A percentile compares a stretch with the other conserved stretches of the same genome.
phyloP scores from a whole-genome alignment of 345 rosid species.

The Heritiera fomes region DNA sequence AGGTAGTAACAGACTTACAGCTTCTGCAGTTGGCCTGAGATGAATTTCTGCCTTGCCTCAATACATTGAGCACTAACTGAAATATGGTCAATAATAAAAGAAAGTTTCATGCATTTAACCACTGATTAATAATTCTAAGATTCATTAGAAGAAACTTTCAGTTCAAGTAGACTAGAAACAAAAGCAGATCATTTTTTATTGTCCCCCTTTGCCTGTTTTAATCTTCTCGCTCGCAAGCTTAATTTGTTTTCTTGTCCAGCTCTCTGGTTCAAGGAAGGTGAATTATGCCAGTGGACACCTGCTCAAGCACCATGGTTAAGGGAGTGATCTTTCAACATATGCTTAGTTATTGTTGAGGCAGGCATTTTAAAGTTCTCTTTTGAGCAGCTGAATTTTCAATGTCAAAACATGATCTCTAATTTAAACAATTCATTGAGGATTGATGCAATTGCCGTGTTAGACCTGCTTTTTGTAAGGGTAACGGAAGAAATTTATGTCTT shows the following conservation, averaged over 20 bases:
- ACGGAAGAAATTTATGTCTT: background rate
- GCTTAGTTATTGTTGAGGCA: background rate
- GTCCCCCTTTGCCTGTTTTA: background rate
- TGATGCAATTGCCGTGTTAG: background rate
- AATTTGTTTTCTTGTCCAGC: slow-evolving; percentile 39
- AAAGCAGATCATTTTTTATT: background rate
- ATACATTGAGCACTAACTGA: background rate
- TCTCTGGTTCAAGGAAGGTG: slow-evolving; percentile 93
- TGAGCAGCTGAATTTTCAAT: slow-evolving; percentile 10
- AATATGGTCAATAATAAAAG: background rate
- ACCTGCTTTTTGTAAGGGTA: slow-evolving; percentile 1
- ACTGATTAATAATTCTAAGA: background rate
- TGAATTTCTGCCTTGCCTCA: background rate
- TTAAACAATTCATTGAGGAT: background rate
- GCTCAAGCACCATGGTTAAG: slow-evolving; percentile 74
- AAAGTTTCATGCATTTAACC: slow-evolving; percentile 1
- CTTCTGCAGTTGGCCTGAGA: background rate
- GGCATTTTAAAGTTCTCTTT: slow-evolving; percentile 22
- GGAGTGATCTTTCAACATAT: slow-evolving; percentile 43
- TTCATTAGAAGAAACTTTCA: background rate
- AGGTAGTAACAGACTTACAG: background rate
- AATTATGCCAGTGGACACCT: slow-evolving; percentile 78
- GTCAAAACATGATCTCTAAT: background rate
- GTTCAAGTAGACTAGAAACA: background rate
- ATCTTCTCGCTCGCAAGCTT: background rate